phyloP scores from a whole-genome alignment of 2,329 filamentous ascomycete genomes.

The Sclerotinia nivalis region DNA sequence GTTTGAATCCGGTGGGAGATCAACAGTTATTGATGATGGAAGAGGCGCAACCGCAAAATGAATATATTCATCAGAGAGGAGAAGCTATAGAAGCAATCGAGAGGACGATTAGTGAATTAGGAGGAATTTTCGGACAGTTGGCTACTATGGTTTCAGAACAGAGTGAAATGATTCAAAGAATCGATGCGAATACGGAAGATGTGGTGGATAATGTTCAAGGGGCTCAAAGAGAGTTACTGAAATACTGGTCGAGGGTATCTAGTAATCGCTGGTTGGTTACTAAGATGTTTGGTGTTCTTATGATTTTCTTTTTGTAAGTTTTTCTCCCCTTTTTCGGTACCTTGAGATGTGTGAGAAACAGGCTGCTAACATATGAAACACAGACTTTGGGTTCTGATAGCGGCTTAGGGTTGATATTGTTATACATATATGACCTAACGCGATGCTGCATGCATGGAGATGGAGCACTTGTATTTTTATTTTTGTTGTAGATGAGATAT shows the following conservation, averaged over 20 bases:
- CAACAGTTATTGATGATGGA: slow-evolving; percentile 93
- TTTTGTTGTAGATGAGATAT: slow-evolving; percentile 10
- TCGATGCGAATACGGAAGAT: slow-evolving; percentile 96
- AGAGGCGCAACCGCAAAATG: slow-evolving; percentile 80
- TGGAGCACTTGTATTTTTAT: slow-evolving; percentile 11
- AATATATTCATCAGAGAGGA: slow-evolving; percentile 89
- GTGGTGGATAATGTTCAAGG: slow-evolving; percentile 98
- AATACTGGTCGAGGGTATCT: slow-evolving; percentile 93
- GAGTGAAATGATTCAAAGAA: slow-evolving; percentile 95
- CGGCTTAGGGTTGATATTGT: slow-evolving; percentile 11
- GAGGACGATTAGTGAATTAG: slow-evolving; percentile 88
- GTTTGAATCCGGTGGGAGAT: slow-evolving; percentile 80
- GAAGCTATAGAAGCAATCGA: slow-evolving; percentile 98
- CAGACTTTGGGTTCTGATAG: slow-evolving; percentile 40
- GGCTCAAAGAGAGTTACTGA: slow-evolving; percentile 89
- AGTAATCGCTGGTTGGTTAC: slow-evolving; percentile 95
- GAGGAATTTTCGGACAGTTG: slow-evolving; percentile 89
- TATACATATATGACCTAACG: slow-evolving; percentile 4
- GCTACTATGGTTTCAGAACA: slow-evolving; percentile 97
- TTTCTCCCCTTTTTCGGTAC: slow-evolving; percentile 1
- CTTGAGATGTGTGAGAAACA: not conserved
- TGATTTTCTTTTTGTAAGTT: slow-evolving; percentile 83
- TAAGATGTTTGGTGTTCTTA: slow-evolving; percentile 84
- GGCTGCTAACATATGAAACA: slow-evolving; percentile 15
- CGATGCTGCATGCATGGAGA: not conserved